A percentile compares a stretch with the other conserved stretches of the same genome.
phyloP scores from a whole-genome alignment of 1,284 basidiomycete species.

The Tilletia caries region DNA sequence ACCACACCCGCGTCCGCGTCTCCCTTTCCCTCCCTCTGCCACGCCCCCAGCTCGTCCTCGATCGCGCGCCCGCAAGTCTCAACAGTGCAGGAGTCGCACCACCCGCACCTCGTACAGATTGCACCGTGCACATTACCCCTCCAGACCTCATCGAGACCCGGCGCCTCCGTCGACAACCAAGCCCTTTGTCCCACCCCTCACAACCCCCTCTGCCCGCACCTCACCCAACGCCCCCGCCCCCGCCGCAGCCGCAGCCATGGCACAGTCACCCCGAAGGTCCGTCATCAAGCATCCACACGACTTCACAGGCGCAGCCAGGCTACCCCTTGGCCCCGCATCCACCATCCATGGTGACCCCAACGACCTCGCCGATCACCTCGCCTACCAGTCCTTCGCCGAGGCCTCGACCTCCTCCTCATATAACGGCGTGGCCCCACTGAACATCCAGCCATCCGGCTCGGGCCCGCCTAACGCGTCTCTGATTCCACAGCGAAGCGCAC shows the following conservation, averaged over 20 bases:
- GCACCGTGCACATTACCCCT: too few relatives aligned
- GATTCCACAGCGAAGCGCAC: conserved; percentile 45
- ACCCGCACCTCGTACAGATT: too few relatives aligned
- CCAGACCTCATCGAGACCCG: too few relatives aligned
- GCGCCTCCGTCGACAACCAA: too few relatives aligned
- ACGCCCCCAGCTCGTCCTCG: too few relatives aligned
- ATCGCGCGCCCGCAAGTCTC: too few relatives aligned
- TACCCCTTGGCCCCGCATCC: conserved; percentile 5
- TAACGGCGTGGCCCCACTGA: conserved; percentile 4
- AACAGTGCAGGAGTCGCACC: too few relatives aligned
- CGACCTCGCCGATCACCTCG: conserved; percentile 27
- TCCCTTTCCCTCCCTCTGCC: too few relatives aligned
- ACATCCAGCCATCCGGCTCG: background rate
- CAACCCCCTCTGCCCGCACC: too few relatives aligned
- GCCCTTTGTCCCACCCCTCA: too few relatives aligned
- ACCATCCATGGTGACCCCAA: conserved; percentile 10
- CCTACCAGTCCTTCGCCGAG: conserved; percentile 19
- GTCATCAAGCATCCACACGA: conserved; percentile 46
- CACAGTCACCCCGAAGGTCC: conserved; percentile 37
- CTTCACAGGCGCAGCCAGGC: conserved; percentile 35
- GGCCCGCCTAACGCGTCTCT: conserved; percentile 20
- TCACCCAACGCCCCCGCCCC: too few relatives aligned
- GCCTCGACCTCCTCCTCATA: conserved; percentile 10
- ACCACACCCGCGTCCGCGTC: too few relatives aligned
- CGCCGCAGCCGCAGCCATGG: background rate